Evolutionary conservation across 768 basidiomycete genomes (phyloP), one percentile per base, ranked within the genome.

Genomic region (Exidia glandulosa): DNA sequence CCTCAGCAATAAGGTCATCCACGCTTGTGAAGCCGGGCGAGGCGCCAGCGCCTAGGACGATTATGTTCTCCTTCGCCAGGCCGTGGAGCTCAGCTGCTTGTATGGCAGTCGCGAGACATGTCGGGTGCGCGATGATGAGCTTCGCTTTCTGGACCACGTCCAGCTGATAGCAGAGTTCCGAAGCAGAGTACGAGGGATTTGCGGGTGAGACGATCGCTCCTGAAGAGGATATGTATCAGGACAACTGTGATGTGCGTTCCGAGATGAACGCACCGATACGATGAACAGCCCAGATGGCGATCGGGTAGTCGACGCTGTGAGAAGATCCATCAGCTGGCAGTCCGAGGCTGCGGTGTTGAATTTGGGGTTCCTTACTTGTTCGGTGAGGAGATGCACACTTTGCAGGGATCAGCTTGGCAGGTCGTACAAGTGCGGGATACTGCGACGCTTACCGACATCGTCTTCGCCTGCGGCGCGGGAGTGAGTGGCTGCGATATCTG

Each of bases 321-420:
- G 19, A 32, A 19, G 13, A 57, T 23, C 48, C 19, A 33, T 7
- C 36, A 16, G 3, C 2, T 31, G 13, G 41, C 2, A 45, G 32
- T 55, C 54, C 45, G 27, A 41, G 34, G 66, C 76, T 45, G 62
- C 41, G 19, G 41, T 5, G 41, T n/a, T n/a, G n/a, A n/a, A 82
- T 84, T 85, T n/a, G n/a, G n/a, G n/a, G n/a, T n/a, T n/a, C n/a
- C n/a, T n/a, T 45, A 86, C 67, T 64, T 86, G 83, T 88, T 88
- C 31, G 82, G 77, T 61, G 84, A 84, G 68, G 81, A 86, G 45
- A 86, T 66, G 59, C 85, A 73, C 7, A 85, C 86, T 87, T 45
- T 31, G 29, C 36, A 29, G 27, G 37, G 30, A 30, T 45, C 29
- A 41, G 33, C 50, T 57, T 13, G 50, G 29, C n/a, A 55, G 25